phyloP scores from a whole-genome alignment of 2,329 filamentous ascomycete species.

The Cordyceps farinosa region DNA sequence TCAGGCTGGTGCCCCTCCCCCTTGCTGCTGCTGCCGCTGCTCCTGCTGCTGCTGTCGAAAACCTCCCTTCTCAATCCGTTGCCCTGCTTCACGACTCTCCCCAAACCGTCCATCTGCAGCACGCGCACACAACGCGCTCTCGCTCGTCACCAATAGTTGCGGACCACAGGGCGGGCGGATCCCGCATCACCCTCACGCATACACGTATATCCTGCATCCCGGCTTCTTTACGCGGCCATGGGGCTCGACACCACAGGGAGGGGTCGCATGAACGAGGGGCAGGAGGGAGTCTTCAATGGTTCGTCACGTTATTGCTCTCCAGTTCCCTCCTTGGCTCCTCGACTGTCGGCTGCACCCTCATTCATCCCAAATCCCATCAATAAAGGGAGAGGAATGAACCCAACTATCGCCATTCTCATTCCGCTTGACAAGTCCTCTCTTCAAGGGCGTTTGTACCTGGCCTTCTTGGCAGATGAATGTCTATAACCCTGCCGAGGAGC shows the following conservation, averaged over 20 bases:
- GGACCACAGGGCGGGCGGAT: background rate
- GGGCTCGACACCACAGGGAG: slow-evolving; percentile 5
- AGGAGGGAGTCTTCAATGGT: slow-evolving; percentile 10
- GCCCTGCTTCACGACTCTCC: slow-evolving; percentile 6
- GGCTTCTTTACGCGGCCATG: slow-evolving; percentile 3
- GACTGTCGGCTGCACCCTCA: background rate
- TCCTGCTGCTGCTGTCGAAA: too few species aligned
- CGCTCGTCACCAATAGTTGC: background rate
- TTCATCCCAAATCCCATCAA: background rate
- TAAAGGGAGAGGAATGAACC: slow-evolving; percentile 1
- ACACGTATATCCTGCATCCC: background rate
- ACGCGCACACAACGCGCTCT: background rate
- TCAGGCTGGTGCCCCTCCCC: too few species aligned
- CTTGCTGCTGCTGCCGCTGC: too few species aligned
- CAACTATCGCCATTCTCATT: slow-evolving; percentile 9
- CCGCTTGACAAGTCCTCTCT: background rate
- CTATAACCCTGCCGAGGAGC: background rate
- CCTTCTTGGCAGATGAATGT: background rate
- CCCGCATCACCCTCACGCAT: background rate
- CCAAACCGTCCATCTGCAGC: background rate
- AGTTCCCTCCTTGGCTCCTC: background rate
- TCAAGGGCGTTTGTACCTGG: background rate
- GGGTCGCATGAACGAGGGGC: background rate
- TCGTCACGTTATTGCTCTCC: background rate
- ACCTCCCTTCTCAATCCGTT: background rate